Conservation (phyloP, 2,329 filamentous ascomycete species). For the Sarocladium strictum region DNA sequence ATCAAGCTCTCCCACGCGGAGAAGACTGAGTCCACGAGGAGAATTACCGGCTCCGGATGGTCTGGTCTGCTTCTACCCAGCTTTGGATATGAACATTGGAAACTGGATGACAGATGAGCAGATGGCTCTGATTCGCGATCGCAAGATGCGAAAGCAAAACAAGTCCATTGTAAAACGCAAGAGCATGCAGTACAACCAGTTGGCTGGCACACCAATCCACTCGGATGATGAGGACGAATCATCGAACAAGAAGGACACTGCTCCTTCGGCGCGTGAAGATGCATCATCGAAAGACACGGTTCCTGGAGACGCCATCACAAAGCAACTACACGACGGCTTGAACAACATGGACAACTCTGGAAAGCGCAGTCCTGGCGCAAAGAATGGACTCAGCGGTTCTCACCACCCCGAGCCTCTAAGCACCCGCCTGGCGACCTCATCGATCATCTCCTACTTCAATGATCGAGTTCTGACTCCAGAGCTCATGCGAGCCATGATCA, state of each 20-base stretch:
- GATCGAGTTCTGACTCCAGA: slow-evolving; percentile 91
- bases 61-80: slow-evolving; percentile 80
- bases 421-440: slow-evolving; percentile 87
- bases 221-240: slow-evolving; percentile 65
- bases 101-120: slow-evolving; percentile 99
- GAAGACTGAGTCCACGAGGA: slow-evolving; percentile 28
- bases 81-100: slow-evolving; percentile 92
- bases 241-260: not conserved
- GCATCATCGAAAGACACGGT: not conserved
- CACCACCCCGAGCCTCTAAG: slow-evolving; percentile 56
- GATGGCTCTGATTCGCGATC: slow-evolving; percentile 87
- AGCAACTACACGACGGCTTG: not conserved
- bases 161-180: slow-evolving; percentile 74
- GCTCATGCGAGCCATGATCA: slow-evolving; percentile 99
- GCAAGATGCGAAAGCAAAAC: slow-evolving; percentile 72
- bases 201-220: slow-evolving; percentile 76
- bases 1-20: slow-evolving; percentile 44
- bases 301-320: not conserved
- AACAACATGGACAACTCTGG: not conserved
- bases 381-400: slow-evolving; percentile 28
- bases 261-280: not conserved
- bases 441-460: slow-evolving; percentile 98
- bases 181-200: slow-evolving; percentile 78
- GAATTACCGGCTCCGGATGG: slow-evolving; percentile 71
- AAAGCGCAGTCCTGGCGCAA: not conserved